Conservation (phyloP, 148 eudicot species). For the Agrostemma githago region DNA sequence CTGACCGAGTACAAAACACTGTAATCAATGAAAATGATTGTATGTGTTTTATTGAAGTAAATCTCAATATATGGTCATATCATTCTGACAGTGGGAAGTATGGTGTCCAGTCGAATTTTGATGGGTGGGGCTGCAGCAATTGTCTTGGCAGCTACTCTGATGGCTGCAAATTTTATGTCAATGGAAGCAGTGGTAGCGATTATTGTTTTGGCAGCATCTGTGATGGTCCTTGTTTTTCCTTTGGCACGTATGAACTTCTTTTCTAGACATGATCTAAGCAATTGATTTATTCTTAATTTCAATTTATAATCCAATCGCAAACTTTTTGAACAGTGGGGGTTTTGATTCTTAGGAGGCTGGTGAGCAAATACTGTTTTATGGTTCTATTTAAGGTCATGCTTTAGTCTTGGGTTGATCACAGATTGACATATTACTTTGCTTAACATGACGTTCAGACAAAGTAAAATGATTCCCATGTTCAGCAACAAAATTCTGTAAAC, state of each 20-base stretch:
- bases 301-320: constrained; percentile 1
- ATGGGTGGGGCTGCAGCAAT: constrained; percentile 54
- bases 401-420: not conserved
- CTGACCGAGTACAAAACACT: not conserved
- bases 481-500: not conserved
- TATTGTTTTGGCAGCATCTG: constrained; percentile 44
- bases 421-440: not conserved
- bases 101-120: constrained; percentile 37
- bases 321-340: constrained; percentile 1
- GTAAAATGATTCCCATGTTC: not conserved
- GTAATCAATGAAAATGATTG: constrained; percentile 12
- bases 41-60: constrained; percentile 25
- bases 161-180: constrained; percentile 48
- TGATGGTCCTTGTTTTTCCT: constrained; percentile 33
- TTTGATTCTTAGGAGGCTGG: constrained; percentile 13
- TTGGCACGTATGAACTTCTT: constrained; percentile 38
- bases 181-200: constrained; percentile 49
- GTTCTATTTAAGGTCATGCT: not conserved
- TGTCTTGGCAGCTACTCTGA: constrained; percentile 67
- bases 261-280: constrained; percentile 30
- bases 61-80: constrained; percentile 37
- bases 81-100: constrained; percentile 44
- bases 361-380: constrained; percentile 4
- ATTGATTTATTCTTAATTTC: constrained; percentile 15
- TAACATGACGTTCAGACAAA: not conserved